Percentiles rank a stretch among this genome's conserved stretches.
Conservation (phyloP, 192 early-diverging fungal species). For the Mortierella antarctica region DNA sequence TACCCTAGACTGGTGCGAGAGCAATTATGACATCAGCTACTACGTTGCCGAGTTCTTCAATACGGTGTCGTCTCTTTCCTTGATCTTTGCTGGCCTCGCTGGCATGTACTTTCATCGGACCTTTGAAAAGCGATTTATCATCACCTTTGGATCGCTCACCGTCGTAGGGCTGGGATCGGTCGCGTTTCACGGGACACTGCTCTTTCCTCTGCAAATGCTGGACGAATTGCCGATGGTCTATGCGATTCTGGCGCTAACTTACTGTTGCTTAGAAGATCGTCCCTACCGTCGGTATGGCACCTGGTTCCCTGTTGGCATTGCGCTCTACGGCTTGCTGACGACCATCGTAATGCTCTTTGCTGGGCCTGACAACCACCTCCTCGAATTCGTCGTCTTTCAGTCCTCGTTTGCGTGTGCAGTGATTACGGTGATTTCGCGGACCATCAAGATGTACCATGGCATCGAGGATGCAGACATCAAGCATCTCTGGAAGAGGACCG, state of each 20-base stretch:
- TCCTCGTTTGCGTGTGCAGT: slow-evolving; percentile 36
- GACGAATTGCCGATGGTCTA: slow-evolving; percentile 54
- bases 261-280: slow-evolving; percentile 44
- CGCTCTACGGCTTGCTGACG: slow-evolving; percentile 38
- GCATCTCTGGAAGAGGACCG: slow-evolving; percentile 13
- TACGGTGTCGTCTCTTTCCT: slow-evolving; percentile 58
- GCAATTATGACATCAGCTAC: slow-evolving; percentile 70
- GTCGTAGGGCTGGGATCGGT: slow-evolving; percentile 47
- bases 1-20: slow-evolving; percentile 70
- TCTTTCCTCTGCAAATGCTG: slow-evolving; percentile 45
- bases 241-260: slow-evolving; percentile 32
- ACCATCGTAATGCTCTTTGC: slow-evolving; percentile 41
- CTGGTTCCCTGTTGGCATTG: slow-evolving; percentile 50
- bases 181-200: slow-evolving; percentile 44
- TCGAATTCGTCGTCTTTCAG: slow-evolving; percentile 43
- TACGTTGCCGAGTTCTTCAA: slow-evolving; percentile 81
- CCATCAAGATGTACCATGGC: slow-evolving; percentile 35
- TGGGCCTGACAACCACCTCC: slow-evolving; percentile 30
- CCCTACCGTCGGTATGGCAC: slow-evolving; percentile 37
- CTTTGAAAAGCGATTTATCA: slow-evolving; percentile 47
- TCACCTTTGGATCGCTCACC: slow-evolving; percentile 42
- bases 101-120: slow-evolving; percentile 32
- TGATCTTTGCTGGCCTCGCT: slow-evolving; percentile 48
- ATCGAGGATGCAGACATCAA: slow-evolving; percentile 10
- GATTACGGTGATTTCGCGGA: slow-evolving; percentile 30